Evolutionary conservation across 2,329 filamentous ascomycete genomes (phyloP).

Genomic region (Tolypocladium album): DNA sequence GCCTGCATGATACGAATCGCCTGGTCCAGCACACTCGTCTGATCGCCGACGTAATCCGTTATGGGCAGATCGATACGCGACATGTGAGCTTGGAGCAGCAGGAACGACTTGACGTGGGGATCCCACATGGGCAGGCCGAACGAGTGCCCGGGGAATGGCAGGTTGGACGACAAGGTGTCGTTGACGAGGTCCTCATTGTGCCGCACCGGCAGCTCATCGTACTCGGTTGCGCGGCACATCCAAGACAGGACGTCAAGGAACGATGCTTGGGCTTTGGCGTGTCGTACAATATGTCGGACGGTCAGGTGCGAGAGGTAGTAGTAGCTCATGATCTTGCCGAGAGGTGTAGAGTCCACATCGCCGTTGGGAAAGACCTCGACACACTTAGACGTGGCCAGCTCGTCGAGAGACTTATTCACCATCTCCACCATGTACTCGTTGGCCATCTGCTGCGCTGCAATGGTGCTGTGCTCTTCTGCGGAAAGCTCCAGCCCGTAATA

Average conservation of each 20-base stretch:
- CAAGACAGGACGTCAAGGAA: constrained; percentile 80
- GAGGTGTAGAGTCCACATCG: constrained; percentile 77
- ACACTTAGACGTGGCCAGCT: constrained; percentile 77
- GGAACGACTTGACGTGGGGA: constrained; percentile 91
- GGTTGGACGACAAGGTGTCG: constrained; percentile 70
- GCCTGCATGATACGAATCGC: constrained; percentile 95
- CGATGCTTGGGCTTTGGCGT: constrained; percentile 63
- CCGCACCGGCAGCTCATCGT: constrained; percentile 92
- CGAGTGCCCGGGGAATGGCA: constrained; percentile 50
- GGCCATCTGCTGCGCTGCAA: constrained; percentile 73
- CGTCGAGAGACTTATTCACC: constrained; percentile 74
- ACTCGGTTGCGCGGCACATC: constrained; percentile 91
- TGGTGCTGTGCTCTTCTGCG: constrained; percentile 81
- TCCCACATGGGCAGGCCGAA: constrained; percentile 92
- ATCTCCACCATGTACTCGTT: constrained; percentile 93
- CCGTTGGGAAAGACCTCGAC: constrained; percentile 75
- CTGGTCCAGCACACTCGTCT: constrained; percentile 82
- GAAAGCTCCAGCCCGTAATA: constrained; percentile 96
- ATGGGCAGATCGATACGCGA: constrained; percentile 87
- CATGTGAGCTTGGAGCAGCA: constrained; percentile 92
- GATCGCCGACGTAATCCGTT: constrained; percentile 92
- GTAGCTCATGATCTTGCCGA: constrained; percentile 99
- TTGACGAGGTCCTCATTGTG: constrained; percentile 99
- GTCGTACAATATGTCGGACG: constrained; percentile 69
- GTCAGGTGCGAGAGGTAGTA: constrained; percentile 97